Evolutionary conservation across 2,329 filamentous ascomycete species (phyloP).

Genomic region (Thielaviopsis euricoi): DNA sequence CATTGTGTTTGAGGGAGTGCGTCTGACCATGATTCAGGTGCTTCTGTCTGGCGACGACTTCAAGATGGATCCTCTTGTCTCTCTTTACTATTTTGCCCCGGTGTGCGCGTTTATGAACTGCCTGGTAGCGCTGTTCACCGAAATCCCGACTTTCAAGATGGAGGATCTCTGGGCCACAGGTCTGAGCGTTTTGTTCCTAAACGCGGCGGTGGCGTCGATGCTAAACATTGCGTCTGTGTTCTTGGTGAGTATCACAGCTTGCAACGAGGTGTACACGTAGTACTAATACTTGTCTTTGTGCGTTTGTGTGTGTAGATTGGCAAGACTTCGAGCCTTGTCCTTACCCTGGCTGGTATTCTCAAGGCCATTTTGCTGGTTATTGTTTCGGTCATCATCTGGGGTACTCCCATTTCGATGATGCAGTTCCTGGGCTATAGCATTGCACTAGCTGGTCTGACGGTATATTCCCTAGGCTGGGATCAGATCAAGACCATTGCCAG

Average conservation of each 20-base stretch:
- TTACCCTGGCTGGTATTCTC: constrained; percentile 72
- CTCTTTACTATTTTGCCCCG: constrained; percentile 79
- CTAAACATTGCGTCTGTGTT: constrained; percentile 78
- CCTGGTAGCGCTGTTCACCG: constrained; percentile 50
- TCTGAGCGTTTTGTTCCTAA: constrained; percentile 47
- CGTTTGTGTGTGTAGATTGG: constrained; percentile 47
- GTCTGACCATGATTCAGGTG: constrained; percentile 72
- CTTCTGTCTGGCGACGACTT: constrained; percentile 59
- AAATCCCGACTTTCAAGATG: constrained; percentile 49
- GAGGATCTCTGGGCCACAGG: constrained; percentile 51
- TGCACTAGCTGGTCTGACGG: constrained; percentile 36
- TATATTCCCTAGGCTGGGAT: constrained; percentile 29
- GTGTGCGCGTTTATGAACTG: constrained; percentile 72
- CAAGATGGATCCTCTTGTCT: constrained; percentile 80
- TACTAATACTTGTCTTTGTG: constrained; percentile 11
- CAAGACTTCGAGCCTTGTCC: constrained; percentile 71
- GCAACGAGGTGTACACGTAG: no score
- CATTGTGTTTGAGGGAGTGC: constrained; percentile 64
- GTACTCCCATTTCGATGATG: constrained; percentile 49
- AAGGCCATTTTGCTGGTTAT: constrained; percentile 75
- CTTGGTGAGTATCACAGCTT: constrained; percentile 39
- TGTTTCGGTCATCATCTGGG: constrained; percentile 63
- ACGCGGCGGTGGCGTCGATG: constrained; percentile 64
- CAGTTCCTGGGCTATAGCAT: constrained; percentile 67
- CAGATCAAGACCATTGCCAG: constrained; percentile 13